Base-by-base conservation (phyloP, 2,329 filamentous ascomycete species). In the Zasmidium cellare region DNA sequence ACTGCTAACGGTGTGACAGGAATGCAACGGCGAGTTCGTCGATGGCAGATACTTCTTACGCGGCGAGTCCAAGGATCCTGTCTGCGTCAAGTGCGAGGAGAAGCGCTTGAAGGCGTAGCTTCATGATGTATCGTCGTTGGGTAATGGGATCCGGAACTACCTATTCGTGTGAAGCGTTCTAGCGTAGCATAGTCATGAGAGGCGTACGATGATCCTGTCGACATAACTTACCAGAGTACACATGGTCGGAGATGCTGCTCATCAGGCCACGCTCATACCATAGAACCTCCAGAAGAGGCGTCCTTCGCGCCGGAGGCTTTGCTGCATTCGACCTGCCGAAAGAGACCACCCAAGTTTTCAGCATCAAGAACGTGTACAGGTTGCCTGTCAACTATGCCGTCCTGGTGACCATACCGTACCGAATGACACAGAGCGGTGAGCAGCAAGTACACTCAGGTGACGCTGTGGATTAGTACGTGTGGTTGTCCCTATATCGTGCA, bases 11-110 rank as follows among this genome's bases (percentile, higher is more conserved):
- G 19, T 19, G 6, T 19, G 6, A 19, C 74, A 85, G 77, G 84
- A 86, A 67, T 88, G 85, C 67, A 79, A 80, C 22, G 79, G 80
- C 25, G 81, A 79, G 0, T 87, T 88, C 65, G 80, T 80, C 3
- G 85, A 87, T 58, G 85, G 85, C 1, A 73, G 83, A 50, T 88
- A 87, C 71, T 88, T 88, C 65, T 76, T 87, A 11, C 77, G 83
- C 35, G 82, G 84, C 52, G 80, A 83, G 19, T 77, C 79, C 23
- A 79, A 84, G 64, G 77, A 84, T 59, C 84, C 85, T 3, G 82
- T 87, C 9, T 88, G 85, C 72, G 83, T 87, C 49, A 73, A 70
- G 60, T 88, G 85, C 66, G 85, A 88, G 70, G 83, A 84, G 71
- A 79, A 79, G 63, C 79, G 85, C 64, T 70, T 88, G 63, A 87